These are phyloP conservation scores for Syncephalastrum racemosum DNA, from an alignment of 371 early-diverging fungal genomes.

Conservation along the genomic window DNA sequence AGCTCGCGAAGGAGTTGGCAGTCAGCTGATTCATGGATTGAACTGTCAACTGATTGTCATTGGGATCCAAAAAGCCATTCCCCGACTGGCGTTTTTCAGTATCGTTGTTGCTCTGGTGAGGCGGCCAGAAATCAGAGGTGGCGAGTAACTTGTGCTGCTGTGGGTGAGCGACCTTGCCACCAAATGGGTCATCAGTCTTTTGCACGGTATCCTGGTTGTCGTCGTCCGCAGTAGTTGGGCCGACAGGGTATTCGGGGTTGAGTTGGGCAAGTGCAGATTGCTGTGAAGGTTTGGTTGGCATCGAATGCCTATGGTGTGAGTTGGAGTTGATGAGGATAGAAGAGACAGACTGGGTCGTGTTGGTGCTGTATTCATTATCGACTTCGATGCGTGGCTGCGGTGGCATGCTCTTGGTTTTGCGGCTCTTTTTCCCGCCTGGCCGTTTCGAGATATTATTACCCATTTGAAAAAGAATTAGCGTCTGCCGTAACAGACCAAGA, in stretches of 20 bases:
- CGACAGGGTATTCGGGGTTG: slow-evolving; percentile 46
- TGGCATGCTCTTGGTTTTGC: slow-evolving; percentile 20
- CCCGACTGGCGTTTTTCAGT: neutral
- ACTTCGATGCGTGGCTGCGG: slow-evolving; percentile 18
- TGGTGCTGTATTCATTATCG: slow-evolving; percentile 47
- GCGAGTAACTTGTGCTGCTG: slow-evolving; percentile 44
- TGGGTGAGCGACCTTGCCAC: slow-evolving; percentile 36
- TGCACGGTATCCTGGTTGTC: slow-evolving; percentile 24
- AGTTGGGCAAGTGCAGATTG: slow-evolving; percentile 34
- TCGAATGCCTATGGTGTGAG: slow-evolving; percentile 31
- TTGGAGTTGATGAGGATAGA: slow-evolving; percentile 40
- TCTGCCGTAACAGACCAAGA: no score
- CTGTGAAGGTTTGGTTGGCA: slow-evolving; percentile 1
- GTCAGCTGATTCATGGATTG: slow-evolving; percentile 49
- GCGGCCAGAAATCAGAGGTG: slow-evolving; percentile 44
- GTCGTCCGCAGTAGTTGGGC: slow-evolving; percentile 9
- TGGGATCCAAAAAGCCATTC: slow-evolving; percentile 11
- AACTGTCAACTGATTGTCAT: slow-evolving; percentile 43
- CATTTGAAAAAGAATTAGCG: slow-evolving; percentile 11
- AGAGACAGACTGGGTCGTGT: slow-evolving; percentile 48
- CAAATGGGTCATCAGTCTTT: slow-evolving; percentile 32
- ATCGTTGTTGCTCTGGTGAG: slow-evolving; percentile 17
- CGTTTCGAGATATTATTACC: slow-evolving; percentile 23
- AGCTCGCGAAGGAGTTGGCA: slow-evolving; percentile 39
- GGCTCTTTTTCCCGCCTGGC: slow-evolving; percentile 14